Evolutionary conservation across 1,284 basidiomycete species (phyloP).

Genomic region (Fistulinella cinereoalba): DNA sequence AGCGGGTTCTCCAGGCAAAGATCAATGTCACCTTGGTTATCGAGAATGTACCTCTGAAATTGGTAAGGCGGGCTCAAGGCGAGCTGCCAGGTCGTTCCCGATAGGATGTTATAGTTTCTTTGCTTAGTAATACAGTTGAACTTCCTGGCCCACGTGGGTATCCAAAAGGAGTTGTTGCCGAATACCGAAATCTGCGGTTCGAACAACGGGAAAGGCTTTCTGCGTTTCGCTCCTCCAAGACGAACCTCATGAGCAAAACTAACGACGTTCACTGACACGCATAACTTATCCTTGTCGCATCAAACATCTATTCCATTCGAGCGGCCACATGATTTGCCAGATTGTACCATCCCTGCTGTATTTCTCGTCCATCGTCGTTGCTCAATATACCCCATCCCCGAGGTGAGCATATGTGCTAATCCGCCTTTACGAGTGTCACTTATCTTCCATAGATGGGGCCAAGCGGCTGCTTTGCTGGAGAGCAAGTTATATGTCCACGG

Average conservation of each 20-base stretch:
- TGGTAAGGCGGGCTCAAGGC: slow-evolving; percentile 29
- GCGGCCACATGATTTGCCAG: slow-evolving; percentile 8
- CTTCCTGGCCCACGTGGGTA: slow-evolving; percentile 4
- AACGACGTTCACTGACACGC: slow-evolving; percentile 9
- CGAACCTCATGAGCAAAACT: slow-evolving; percentile 17
- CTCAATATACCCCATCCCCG: slow-evolving; percentile 26
- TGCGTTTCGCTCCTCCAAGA: too few relatives aligned
- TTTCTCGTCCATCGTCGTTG: slow-evolving; percentile 15
- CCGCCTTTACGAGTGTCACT: slow-evolving; percentile 2
- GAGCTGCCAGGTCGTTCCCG: too few relatives aligned
- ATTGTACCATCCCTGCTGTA: slow-evolving; percentile 10
- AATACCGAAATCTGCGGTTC: not conserved
- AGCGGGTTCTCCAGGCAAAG: not conserved
- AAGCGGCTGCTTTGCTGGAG: slow-evolving; percentile 61
- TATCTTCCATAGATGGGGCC: slow-evolving; percentile 70
- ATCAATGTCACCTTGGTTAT: not conserved
- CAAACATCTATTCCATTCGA: not conserved
- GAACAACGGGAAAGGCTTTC: too few relatives aligned
- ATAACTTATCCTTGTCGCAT: slow-evolving; percentile 15
- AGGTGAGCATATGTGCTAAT: slow-evolving; percentile 15
- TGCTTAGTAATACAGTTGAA: not conserved
- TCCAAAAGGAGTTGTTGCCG: slow-evolving; percentile 9
- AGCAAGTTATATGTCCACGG: slow-evolving; percentile 71
- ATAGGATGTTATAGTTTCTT: not conserved
- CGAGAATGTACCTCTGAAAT: slow-evolving; percentile 37